Evolutionary conservation across 1,139 yeast species (phyloP), one percentile per base, ranked within the genome.

Genomic region (Geotrichum citri-aurantii): DNA sequence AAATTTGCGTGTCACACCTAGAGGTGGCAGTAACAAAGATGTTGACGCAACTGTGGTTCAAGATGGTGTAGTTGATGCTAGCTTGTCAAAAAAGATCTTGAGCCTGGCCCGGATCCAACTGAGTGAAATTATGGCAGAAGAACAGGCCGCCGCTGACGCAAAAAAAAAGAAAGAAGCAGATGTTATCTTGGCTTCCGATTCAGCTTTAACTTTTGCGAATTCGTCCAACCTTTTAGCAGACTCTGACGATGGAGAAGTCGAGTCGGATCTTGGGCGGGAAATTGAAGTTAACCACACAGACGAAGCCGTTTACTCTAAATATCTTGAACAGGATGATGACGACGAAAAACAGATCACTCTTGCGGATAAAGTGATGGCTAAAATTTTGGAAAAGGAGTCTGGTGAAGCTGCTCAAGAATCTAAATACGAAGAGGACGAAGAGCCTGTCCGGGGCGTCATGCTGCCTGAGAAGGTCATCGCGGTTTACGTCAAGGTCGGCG

Each of bases 391-490:
- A 72, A 85, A 85, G 65, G 90, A 88, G 68, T 57, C 59, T 14
- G 57, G 59, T n/a, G 48, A 40, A 33, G 27, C 31, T 51, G 26
- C 46, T n/a, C 23, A 19, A 11, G 33, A 48, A 12, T 11, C 27
- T n/a, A 63, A 11, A 66, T 65, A 57, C 69, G 59, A 57, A 52
- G 65, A 60, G 29, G 64, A 50, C 6, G 67, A 61, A 14, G 64
- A 56, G 46, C 73, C 67, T 56, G 63, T 66, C 52, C 77, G 76
- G 62, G 80, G 81, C 64, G 97, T 93, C 3, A 81, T 86, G 67
- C 79, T 93, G 59, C 99, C 99, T 12, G 96, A 97, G 58, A 92
- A 93, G 72, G 98, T 93, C 56, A 90, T 95, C 67, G 91, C 87
- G 63, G 98, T 97, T 1, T 93, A 92, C 72, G 86, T 89, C 57